Evolutionary conservation across 768 basidiomycete genomes (phyloP).

Genomic region (Leucosporidium creatinivorum): DNA sequence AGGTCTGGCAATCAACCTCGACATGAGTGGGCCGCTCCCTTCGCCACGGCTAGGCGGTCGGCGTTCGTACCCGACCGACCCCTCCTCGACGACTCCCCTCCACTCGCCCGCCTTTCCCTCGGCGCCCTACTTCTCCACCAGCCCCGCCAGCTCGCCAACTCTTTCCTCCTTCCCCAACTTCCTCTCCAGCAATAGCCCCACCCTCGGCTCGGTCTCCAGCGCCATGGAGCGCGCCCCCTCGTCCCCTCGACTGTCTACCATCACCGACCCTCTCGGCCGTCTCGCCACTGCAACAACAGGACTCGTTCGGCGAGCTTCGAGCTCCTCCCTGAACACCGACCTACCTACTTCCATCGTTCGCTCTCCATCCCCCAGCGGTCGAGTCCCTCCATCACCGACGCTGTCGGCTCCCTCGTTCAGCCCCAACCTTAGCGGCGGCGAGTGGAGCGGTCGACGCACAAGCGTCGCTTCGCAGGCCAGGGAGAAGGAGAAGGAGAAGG

Average conservation of each 20-base stretch:
- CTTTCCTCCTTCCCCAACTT: slow-evolving; percentile 7
- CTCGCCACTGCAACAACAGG: slow-evolving; percentile 13
- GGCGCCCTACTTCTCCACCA: slow-evolving; percentile 19
- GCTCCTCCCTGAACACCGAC: slow-evolving; percentile 11
- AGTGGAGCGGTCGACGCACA: not conserved
- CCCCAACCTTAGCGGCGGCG: slow-evolving; percentile 1
- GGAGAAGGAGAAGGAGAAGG: slow-evolving; percentile 28
- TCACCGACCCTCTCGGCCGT: slow-evolving; percentile 28
- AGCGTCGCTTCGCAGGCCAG: slow-evolving; percentile 22
- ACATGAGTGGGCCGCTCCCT: slow-evolving; percentile 13
- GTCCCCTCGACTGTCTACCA: slow-evolving; percentile 16
- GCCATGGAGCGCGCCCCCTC: slow-evolving; percentile 15
- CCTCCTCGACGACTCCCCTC: not conserved
- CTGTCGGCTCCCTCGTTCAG: slow-evolving; percentile 10
- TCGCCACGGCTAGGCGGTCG: not conserved
- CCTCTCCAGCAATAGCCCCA: slow-evolving; percentile 14
- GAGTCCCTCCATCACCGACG: slow-evolving; percentile 14
- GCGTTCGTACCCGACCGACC: slow-evolving; percentile 20
- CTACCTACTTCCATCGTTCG: slow-evolving; percentile 17
- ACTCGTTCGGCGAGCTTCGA: slow-evolving; percentile 23
- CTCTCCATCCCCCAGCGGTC: slow-evolving; percentile 1
- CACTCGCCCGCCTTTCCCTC: slow-evolving; percentile 4
- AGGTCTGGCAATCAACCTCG: slow-evolving; percentile 6
- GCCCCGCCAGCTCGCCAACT: slow-evolving; percentile 12
- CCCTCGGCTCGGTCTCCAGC: slow-evolving; percentile 2